phyloP scores from a whole-genome alignment of 441 rosid species.

The Gossypium trilobum region DNA sequence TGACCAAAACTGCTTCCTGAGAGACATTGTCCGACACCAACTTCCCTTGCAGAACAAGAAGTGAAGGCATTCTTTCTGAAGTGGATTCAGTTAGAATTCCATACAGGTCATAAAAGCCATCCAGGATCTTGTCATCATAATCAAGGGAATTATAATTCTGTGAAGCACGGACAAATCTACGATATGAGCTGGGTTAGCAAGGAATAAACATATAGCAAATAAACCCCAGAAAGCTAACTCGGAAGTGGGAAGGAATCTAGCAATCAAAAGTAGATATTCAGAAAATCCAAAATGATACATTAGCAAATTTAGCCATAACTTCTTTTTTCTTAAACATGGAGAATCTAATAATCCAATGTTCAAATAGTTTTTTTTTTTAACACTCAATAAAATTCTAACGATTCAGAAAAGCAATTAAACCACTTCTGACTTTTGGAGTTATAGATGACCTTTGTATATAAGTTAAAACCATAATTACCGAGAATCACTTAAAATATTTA shows the following conservation, averaged over 20 bases:
- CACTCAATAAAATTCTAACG: too few species aligned
- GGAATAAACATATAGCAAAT: constrained; percentile 25
- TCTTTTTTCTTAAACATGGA: neutral
- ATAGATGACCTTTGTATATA: too few species aligned
- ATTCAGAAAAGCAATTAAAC: too few species aligned
- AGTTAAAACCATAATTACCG: too few species aligned
- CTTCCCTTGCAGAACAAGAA: constrained; percentile 80
- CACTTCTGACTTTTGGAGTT: too few species aligned
- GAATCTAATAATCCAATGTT: neutral
- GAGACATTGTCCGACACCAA: constrained; percentile 46
- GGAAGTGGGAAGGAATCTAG: neutral
- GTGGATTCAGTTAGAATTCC: constrained; percentile 52
- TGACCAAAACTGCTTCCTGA: constrained; percentile 89
- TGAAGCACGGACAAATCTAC: constrained; percentile 56
- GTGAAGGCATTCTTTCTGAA: constrained; percentile 75
- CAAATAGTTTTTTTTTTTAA: too few species aligned
- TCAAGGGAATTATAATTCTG: constrained; percentile 92
- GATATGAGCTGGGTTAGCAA: constrained; percentile 52
- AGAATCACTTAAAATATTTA: too few species aligned
- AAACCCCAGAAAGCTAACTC: constrained; percentile 13
- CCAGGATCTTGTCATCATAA: constrained; percentile 92
- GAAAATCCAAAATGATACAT: neutral
- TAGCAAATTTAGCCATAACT: neutral
- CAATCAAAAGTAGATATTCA: neutral
- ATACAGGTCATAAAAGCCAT: constrained; percentile 83